These are phyloP conservation scores for Crithidia bombi DNA, from an alignment of 208 protist species.

Conservation along the genomic window DNA sequence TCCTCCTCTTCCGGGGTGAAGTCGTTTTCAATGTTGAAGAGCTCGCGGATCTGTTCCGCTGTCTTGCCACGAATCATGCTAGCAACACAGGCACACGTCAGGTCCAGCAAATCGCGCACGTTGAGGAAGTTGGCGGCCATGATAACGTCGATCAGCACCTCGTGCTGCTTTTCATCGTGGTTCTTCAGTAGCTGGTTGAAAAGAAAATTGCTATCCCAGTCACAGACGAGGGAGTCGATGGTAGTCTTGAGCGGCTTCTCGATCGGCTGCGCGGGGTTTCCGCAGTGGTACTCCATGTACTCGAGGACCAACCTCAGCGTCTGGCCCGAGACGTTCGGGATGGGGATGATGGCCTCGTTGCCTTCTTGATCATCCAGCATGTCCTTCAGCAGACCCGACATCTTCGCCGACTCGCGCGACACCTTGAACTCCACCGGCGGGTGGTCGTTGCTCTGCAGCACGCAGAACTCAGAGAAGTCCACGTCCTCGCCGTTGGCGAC, in stretches of 20 bases:
- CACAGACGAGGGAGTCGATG: conserved; percentile 84
- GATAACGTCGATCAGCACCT: conserved; percentile 93
- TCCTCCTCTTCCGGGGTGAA: conserved; percentile 96
- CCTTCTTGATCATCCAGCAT: conserved; percentile 90
- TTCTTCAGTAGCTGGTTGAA: conserved; percentile 85
- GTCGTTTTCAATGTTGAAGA: conserved; percentile 97
- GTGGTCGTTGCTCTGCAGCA: conserved; percentile 90
- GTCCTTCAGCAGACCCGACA: conserved; percentile 89
- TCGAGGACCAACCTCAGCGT: conserved; percentile 92
- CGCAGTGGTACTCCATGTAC: conserved; percentile 94
- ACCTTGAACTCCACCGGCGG: conserved; percentile 86
- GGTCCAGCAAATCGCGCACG: conserved; percentile 93
- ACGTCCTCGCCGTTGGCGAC: conserved; percentile 52
- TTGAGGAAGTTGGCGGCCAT: conserved; percentile 96
- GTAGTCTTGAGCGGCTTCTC: conserved; percentile 89
- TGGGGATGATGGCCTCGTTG: conserved; percentile 85
- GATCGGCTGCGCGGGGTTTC: conserved; percentile 78
- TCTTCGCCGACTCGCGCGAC: conserved; percentile 79
- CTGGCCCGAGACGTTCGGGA: conserved; percentile 91
- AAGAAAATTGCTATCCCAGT: conserved; percentile 90
- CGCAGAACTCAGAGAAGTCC: conserved; percentile 86
- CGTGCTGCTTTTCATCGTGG: conserved; percentile 82
- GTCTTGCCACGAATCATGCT: conserved; percentile 95
- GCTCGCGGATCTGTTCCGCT: conserved; percentile 92
- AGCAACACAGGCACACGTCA: conserved; percentile 94